Evolutionary conservation across 495 filamentous ascomycete species (phyloP), one percentile per base, ranked within the genome.

Genomic region (Penicillium cosmopolitanum): DNA sequence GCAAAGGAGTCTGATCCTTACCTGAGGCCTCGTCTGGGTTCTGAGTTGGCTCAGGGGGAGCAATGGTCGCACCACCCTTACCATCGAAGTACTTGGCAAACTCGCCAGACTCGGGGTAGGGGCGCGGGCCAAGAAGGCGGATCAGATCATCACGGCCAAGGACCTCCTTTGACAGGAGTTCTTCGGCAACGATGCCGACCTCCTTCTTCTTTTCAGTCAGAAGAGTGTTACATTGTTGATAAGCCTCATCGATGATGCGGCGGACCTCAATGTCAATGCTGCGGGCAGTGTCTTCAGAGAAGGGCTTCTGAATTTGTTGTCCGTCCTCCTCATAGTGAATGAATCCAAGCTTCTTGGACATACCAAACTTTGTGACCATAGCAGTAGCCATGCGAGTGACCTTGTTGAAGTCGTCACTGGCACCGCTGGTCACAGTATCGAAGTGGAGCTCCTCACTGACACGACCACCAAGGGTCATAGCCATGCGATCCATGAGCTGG

Each of bases 401-500:
- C 76, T 98, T 98, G 76, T 96, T 96, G 83, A 98, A 98, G 69
- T 98, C 95, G 72, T 98, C 95, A 40, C 85, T 90, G 18, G 95
- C 95, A 47, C 95, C 95, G 58, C 88, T 91, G 5, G 96, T 98
- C 21, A 98, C 94, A 10, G 91, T 96, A 23, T 93, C 89, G 73
- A 98, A 98, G 75, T 98, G 92, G 4, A 98, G 70, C 74, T 98
- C 95, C 75, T 98, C 95, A 38, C 88, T 93, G 42, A 98, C 90
- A 61, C 95, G 89, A 3, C 95, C 95, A 64, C 90, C 95, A 40
- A 98, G 85, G 16, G 95, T 97, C 95, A 98, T 98, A 60, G 96
- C 95, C 96, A 98, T 98, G 58, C 96, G 92, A 74, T 98, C 95
- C 93, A 97, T 97, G 25, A 98, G 79, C 78, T 98, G 95, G 73